Conservation (phyloP, 768 basidiomycete genomes). For the Boletus coccyginus region DNA sequence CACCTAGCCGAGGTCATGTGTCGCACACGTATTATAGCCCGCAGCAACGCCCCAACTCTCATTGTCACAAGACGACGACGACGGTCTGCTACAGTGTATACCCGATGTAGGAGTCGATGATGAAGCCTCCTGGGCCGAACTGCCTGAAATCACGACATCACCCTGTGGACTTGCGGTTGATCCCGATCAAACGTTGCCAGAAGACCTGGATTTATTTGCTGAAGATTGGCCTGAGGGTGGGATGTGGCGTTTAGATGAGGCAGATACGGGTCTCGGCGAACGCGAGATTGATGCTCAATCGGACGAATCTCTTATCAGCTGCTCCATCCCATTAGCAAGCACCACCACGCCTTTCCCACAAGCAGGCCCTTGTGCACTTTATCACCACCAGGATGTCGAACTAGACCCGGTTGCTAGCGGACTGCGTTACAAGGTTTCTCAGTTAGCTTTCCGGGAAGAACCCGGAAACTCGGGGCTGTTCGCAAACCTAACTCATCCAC, state of each 20-base stretch:
- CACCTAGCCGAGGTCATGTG: neutral
- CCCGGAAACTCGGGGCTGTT: slow-evolving; percentile 10
- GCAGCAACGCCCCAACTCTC: slow-evolving; percentile 7
- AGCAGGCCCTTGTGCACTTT: slow-evolving; percentile 9
- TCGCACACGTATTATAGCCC: slow-evolving; percentile 18
- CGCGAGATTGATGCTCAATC: slow-evolving; percentile 12
- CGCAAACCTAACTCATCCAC: neutral
- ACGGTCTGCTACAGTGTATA: slow-evolving; percentile 17
- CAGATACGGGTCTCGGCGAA: neutral
- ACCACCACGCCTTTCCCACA: slow-evolving; percentile 16
- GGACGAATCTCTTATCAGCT: slow-evolving; percentile 27
- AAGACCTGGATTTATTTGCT: slow-evolving; percentile 16
- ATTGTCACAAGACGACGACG: slow-evolving; percentile 19
- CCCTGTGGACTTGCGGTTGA: neutral
- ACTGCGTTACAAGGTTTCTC: slow-evolving; percentile 12
- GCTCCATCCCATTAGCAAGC: slow-evolving; percentile 13
- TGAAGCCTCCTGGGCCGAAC: slow-evolving; percentile 15
- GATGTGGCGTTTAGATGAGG: slow-evolving; percentile 12
- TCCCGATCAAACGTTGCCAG: slow-evolving; percentile 1
- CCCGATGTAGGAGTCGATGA: slow-evolving; percentile 5
- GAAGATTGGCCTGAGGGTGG: slow-evolving; percentile 12
- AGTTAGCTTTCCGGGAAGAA: slow-evolving; percentile 16
- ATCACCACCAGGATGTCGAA: slow-evolving; percentile 17
- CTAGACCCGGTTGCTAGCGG: slow-evolving; percentile 11
- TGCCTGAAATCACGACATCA: slow-evolving; percentile 9